Evolutionary conservation across 495 filamentous ascomycete genomes (phyloP).

Genomic region (Penicillium taxi): DNA sequence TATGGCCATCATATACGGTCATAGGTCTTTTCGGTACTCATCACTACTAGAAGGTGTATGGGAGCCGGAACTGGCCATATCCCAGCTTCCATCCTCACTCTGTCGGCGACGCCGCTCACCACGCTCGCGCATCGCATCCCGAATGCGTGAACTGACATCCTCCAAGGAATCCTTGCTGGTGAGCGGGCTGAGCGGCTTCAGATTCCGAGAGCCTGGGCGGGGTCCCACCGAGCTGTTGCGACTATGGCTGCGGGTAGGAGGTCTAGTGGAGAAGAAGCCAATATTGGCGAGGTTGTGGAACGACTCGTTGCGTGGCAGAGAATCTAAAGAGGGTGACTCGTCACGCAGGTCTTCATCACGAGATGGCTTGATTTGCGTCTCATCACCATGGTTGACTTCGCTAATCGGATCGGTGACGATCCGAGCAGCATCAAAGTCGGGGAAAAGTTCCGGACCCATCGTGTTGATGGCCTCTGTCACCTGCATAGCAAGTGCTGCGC

Average conservation of each 20-base stretch:
- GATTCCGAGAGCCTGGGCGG: slow-evolving; percentile 52
- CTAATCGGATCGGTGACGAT: slow-evolving; percentile 61
- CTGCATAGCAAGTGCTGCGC: slow-evolving; percentile 66
- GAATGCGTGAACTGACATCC: slow-evolving; percentile 76
- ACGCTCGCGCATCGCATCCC: slow-evolving; percentile 81
- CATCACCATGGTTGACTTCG: slow-evolving; percentile 21
- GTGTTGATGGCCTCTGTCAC: slow-evolving; percentile 91
- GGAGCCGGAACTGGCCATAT: slow-evolving; percentile 38
- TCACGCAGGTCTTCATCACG: slow-evolving; percentile 16
- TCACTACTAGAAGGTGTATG: slow-evolving; percentile 36
- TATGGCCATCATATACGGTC: slow-evolving; percentile 8
- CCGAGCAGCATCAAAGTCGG: slow-evolving; percentile 81
- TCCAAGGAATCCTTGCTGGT: slow-evolving; percentile 65
- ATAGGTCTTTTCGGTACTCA: slow-evolving; percentile 38
- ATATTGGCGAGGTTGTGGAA: slow-evolving; percentile 81
- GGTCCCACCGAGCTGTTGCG: slow-evolving; percentile 57
- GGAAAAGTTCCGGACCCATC: slow-evolving; percentile 91
- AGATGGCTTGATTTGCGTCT: slow-evolving; percentile 19
- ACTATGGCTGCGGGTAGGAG: slow-evolving; percentile 57
- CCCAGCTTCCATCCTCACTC: slow-evolving; percentile 48
- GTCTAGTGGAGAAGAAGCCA: slow-evolving; percentile 81
- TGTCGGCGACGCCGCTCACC: slow-evolving; percentile 64
- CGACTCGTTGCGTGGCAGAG: slow-evolving; percentile 81
- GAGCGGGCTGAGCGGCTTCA: slow-evolving; percentile 66
- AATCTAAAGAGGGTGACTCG: slow-evolving; percentile 31